Conservation (phyloP, 768 basidiomycete species). For the Kwoniella mangroviensis region DNA sequence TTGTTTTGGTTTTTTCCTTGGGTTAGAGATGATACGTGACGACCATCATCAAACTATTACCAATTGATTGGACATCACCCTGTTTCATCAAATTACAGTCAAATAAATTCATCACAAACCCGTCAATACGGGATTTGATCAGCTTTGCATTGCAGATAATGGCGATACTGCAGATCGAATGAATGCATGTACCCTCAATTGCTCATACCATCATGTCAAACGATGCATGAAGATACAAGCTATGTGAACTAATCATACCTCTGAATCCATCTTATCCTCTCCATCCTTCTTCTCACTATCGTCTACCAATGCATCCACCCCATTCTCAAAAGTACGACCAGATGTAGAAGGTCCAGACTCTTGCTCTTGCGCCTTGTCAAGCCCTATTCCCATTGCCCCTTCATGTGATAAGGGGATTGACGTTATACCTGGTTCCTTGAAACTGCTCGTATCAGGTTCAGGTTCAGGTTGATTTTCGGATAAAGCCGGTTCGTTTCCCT, state of each 20-base stretch:
- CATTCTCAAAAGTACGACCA: background rate
- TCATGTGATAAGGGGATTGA: background rate
- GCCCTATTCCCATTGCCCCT: background rate
- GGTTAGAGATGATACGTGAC: background rate
- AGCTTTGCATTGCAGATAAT: background rate
- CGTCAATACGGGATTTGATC: background rate
- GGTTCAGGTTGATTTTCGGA: background rate
- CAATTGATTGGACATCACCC: background rate
- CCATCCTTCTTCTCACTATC: slow-evolving; percentile 4
- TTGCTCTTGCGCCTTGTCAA: background rate
- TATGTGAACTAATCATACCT: background rate
- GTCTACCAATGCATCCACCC: background rate
- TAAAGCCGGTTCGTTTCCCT: background rate
- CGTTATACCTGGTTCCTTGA: background rate
- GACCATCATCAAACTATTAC: background rate
- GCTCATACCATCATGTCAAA: too few species aligned
- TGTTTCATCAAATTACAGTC: background rate
- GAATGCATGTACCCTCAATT: too few species aligned
- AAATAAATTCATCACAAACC: background rate
- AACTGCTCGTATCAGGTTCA: background rate
- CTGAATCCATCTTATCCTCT: background rate
- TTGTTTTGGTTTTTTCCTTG: background rate
- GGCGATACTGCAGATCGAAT: too few species aligned
- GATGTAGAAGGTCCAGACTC: background rate
- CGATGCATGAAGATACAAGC: background rate